Evolutionary conservation across 495 filamentous ascomycete genomes (phyloP).

Genomic region (Chlorociboria aeruginascens): DNA sequence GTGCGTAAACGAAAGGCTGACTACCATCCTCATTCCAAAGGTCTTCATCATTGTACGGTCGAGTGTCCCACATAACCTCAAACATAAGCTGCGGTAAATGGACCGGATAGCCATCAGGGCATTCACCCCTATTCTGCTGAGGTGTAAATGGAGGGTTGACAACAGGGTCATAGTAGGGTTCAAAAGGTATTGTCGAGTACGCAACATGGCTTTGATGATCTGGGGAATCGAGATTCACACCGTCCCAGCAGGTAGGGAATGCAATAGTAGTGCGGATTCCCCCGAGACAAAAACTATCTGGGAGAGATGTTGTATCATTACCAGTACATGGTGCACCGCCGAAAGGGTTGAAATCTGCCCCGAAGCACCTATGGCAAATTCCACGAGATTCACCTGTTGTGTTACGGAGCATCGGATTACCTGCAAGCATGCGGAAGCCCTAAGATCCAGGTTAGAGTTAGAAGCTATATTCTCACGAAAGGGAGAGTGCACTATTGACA

Average conservation of each 20-base stretch:
- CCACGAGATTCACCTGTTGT: constrained; percentile 1
- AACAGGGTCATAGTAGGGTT: too few relatives aligned
- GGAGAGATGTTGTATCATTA: constrained; percentile 19
- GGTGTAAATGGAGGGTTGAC: too few relatives aligned
- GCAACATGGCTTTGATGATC: constrained; percentile 38
- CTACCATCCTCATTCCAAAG: constrained; percentile 34
- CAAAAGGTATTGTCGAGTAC: too few relatives aligned
- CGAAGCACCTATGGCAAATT: constrained; percentile 6
- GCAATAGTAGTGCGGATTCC: constrained; percentile 57
- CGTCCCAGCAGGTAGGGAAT: constrained; percentile 86
- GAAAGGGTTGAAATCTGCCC: too few relatives aligned
- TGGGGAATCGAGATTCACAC: constrained; percentile 47
- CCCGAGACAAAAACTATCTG: constrained; percentile 41
- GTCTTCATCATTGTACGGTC: constrained; percentile 29
- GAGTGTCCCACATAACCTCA: constrained; percentile 44
- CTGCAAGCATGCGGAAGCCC: constrained; percentile 69
- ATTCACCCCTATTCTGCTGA: constrained; percentile 21
- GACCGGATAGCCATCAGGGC: constrained; percentile 39
- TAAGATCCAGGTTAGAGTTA: constrained; percentile 19
- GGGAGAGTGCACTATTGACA: too few relatives aligned
- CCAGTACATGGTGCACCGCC: not conserved
- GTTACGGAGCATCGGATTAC: constrained; percentile 31
- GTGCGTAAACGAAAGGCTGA: constrained; percentile 31
- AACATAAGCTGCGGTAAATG: constrained; percentile 46
- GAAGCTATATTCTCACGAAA: too few relatives aligned